phyloP scores from a whole-genome alignment of 179 eudicot genomes.

The Monotropa hypopitys region DNA sequence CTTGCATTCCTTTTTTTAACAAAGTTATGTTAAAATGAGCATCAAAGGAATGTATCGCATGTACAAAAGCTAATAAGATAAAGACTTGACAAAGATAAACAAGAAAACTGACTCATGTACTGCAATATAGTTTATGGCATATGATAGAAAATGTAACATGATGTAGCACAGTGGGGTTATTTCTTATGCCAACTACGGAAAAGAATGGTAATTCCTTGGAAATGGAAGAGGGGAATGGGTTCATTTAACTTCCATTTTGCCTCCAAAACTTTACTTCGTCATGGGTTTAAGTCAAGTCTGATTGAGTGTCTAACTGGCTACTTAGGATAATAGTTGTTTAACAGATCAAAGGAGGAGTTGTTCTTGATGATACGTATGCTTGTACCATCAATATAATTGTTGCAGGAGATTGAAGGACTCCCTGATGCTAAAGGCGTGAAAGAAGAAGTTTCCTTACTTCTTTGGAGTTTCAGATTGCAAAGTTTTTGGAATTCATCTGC shows the following conservation, averaged over 20 bases:
- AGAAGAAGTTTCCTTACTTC: constrained; percentile 1
- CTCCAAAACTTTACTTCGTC: neutral
- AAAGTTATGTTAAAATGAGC: neutral
- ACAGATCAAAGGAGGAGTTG: neutral
- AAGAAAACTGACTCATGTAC: neutral
- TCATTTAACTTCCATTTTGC: neutral
- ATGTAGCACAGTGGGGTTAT: neutral
- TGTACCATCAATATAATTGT: neutral
- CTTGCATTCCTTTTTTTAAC: neutral
- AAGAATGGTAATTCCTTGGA: neutral
- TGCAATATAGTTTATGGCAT: neutral
- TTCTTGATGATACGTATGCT: neutral
- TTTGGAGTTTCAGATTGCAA: constrained; percentile 13
- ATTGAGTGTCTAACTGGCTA: neutral
- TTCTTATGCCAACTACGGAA: neutral
- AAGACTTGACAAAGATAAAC: neutral
- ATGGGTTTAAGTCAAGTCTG: neutral
- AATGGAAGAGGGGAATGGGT: neutral
- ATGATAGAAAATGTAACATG: neutral
- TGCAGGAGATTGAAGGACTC: constrained; percentile 7
- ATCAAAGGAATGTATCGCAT: neutral
- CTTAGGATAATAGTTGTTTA: no score
- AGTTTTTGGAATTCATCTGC: constrained; percentile 16
- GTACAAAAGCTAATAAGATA: neutral
- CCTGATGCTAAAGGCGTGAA: constrained; percentile 11